Evolutionary conservation across 169 alveolate genomes (phyloP), one percentile per base, ranked within the genome.

Genomic region (Cryptosporidium felis): DNA sequence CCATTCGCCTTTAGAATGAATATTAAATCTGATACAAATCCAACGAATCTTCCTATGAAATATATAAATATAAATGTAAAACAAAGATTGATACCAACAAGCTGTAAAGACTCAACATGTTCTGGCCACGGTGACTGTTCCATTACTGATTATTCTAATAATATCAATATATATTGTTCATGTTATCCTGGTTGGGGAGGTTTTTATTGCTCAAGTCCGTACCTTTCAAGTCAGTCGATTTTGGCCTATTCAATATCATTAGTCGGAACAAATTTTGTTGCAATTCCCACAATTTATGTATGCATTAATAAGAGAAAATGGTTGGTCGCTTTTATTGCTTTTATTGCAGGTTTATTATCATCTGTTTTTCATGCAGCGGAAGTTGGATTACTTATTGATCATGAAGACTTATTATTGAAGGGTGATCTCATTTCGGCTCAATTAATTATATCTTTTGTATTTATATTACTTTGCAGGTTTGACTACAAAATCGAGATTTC

Each of bases 151-250:
- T 74, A 74, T n/a, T 49, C 46, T 21, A 44, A 34, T 5, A 74
- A 49, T 53, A 74, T 74, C 12, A 56, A 74, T 34, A 74, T 74
- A n/a, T 74, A 53, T 10, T 74, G 85, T 36, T 74, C 85, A 1
- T 74, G 85, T 21, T 74, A 74, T 53, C 85, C 85, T 21, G 85
- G 85, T 36, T 74, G 85, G 85, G 85, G 85, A 38, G 85, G 85
- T 14, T 56, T 74, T 21, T 74, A 74, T 38, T 74, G 85, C 32
- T 47, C 85, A 30, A 40, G 56, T 36, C 85, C 65, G 10, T 74
- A 74, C 41, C 34, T 74, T 21, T 74, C 85, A 10, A 49, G 61
- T 34, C 59, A 74, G 6, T 53, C 67, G 9, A 74, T 74, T 34
- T 16, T 74, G 12, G 65, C 85, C 34, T 74, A 74, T 74, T 46